phyloP scores from a whole-genome alignment of 1,139 yeast species.

The Debaryomyces singareniensis region DNA sequence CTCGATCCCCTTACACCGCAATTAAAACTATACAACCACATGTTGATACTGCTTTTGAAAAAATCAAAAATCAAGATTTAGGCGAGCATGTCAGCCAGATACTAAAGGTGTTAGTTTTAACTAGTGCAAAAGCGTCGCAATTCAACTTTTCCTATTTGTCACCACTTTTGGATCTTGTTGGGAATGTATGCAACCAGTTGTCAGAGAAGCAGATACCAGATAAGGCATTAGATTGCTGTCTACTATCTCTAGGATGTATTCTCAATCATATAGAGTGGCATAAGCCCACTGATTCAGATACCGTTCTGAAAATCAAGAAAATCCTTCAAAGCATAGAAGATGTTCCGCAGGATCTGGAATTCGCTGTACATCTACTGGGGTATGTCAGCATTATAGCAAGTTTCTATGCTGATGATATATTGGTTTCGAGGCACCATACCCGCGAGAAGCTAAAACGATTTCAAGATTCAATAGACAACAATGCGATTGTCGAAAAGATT shows the following conservation, averaged over 20 bases:
- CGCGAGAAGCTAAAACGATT: conserved; percentile 1
- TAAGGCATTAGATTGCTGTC: conserved; percentile 1
- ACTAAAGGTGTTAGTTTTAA: conserved; percentile 2
- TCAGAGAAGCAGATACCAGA: no score
- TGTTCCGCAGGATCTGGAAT: not conserved
- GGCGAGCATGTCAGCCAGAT: conserved; percentile 1
- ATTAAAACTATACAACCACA: conserved; percentile 1
- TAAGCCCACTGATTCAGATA: not conserved
- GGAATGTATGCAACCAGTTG: no score
- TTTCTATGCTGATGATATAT: conserved; percentile 1
- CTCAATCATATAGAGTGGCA: conserved; percentile 3
- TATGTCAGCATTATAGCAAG: conserved; percentile 2
- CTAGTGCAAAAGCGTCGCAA: conserved; percentile 4
- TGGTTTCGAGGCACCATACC: not conserved
- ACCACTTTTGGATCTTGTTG: conserved; percentile 3
- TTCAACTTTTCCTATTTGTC: conserved; percentile 1
- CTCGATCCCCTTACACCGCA: conserved; percentile 1
- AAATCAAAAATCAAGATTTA: conserved; percentile 1
- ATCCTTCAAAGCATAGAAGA: not conserved
- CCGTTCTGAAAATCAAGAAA: conserved; percentile 1
- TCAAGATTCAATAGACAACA: not conserved
- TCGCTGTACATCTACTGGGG: conserved; percentile 3
- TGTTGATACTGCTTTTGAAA: not conserved
- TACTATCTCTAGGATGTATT: conserved; percentile 4
- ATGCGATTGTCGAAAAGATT: no score